phyloP scores from a whole-genome alignment of 2,329 filamentous ascomycete species.

The Penicillium sp. region DNA sequence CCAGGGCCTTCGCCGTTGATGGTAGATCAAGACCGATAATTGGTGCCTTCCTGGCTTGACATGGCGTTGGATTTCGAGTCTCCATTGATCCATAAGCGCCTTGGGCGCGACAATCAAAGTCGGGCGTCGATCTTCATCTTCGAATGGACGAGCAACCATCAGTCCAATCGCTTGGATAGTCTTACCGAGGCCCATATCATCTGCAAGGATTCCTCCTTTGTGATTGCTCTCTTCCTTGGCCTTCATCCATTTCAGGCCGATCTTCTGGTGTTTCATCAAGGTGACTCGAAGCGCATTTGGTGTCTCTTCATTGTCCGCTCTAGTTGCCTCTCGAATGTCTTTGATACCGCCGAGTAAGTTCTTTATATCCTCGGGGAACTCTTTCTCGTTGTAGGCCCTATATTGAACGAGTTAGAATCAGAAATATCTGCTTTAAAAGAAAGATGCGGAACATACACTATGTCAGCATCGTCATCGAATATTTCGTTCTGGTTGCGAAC shows the following conservation, averaged over 20 bases:
- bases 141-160: conserved; percentile 66
- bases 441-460: conserved; percentile 1
- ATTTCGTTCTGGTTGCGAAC: conserved; percentile 6
- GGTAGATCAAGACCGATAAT: conserved; percentile 67
- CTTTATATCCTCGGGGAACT: conserved; percentile 66
- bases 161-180: conserved; percentile 80
- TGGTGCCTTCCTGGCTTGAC: conserved; percentile 57
- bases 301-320: conserved; percentile 64
- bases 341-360: conserved; percentile 70
- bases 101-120: conserved; percentile 82
- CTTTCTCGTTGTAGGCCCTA: conserved; percentile 34
- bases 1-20: conserved; percentile 61
- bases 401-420: conserved; percentile 12
- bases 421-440: neutral
- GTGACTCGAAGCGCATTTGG: conserved; percentile 66
- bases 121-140: conserved; percentile 62
- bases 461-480: conserved; percentile 7
- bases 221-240: conserved; percentile 68
- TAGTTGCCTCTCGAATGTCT: conserved; percentile 65
- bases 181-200: conserved; percentile 83
- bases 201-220: conserved; percentile 74
- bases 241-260: conserved; percentile 75
- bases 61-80: conserved; percentile 72
- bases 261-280: conserved; percentile 78
- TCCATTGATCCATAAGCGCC: conserved; percentile 80